Conservation (phyloP, 176 grass and related monocot genomes). For the Aechmea fasciata region DNA sequence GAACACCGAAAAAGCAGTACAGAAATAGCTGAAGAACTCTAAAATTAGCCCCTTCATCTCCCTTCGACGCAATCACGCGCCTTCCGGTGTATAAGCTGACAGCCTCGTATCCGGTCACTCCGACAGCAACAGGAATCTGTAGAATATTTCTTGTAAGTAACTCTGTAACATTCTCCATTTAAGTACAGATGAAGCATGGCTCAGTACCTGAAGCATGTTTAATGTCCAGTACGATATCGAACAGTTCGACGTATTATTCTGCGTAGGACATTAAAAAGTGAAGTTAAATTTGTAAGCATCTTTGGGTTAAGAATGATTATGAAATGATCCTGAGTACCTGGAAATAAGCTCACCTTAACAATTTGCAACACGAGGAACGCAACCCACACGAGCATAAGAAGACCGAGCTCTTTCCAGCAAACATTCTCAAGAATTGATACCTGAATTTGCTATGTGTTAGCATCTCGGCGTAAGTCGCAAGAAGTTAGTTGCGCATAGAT, state of each 20-base stretch:
- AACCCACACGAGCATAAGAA: slow-evolving; percentile 73
- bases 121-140: slow-evolving; percentile 27
- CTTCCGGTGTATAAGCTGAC: slow-evolving; percentile 30
- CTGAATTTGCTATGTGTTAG: slow-evolving; percentile 21
- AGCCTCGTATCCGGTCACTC: slow-evolving; percentile 19
- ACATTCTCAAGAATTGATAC: slow-evolving; percentile 56
- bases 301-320: slow-evolving; percentile 18
- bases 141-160: neutral
- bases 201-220: slow-evolving; percentile 67
- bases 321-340: slow-evolving; percentile 5
- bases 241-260: slow-evolving; percentile 81
- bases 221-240: slow-evolving; percentile 72
- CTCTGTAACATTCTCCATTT: neutral
- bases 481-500: slow-evolving; percentile 2
- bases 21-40: slow-evolving; percentile 22
- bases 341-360: slow-evolving; percentile 44
- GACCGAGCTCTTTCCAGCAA: slow-evolving; percentile 76
- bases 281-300: slow-evolving; percentile 16
- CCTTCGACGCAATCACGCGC: slow-evolving; percentile 30
- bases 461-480: neutral
- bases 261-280: slow-evolving; percentile 10
- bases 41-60: slow-evolving; percentile 18
- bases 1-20: slow-evolving; percentile 17
- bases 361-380: slow-evolving; percentile 75
- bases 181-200: neutral